Conservation (phyloP, 441 rosid species). For the Eutrema salsugineum region DNA sequence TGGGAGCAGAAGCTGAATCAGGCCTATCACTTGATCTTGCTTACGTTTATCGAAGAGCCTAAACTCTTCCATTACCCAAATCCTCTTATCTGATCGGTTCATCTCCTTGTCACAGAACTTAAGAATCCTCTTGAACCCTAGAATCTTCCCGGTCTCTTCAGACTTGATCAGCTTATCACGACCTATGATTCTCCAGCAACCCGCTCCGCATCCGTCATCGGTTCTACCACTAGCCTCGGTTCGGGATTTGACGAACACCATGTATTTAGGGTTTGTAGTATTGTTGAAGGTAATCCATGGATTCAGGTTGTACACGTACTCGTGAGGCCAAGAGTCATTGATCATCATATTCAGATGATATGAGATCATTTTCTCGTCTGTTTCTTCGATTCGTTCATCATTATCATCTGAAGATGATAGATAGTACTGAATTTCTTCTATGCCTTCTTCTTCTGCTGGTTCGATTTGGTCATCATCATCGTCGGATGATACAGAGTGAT, state of each 20-base stretch:
- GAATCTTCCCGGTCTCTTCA: neutral
- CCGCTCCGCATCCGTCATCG: no score
- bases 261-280: neutral
- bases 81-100: neutral
- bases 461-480: neutral
- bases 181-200: neutral
- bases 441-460: neutral
- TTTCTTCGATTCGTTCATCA: no score
- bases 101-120: neutral
- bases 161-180: neutral
- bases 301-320: no score
- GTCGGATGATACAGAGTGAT: neutral
- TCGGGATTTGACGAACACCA: neutral
- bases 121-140: constrained; percentile 5
- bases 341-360: neutral
- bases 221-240: no score
- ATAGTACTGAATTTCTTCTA: no score
- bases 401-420: no score
- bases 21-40: neutral
- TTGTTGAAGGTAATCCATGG: neutral
- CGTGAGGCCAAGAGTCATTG: neutral
- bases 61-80: constrained; percentile 2
- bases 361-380: no score
- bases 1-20: neutral
- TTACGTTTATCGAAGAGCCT: neutral